These are phyloP conservation scores for Kwoniella sp. DNA, from an alignment of 768 basidiomycete species.

Conservation along the genomic window DNA sequence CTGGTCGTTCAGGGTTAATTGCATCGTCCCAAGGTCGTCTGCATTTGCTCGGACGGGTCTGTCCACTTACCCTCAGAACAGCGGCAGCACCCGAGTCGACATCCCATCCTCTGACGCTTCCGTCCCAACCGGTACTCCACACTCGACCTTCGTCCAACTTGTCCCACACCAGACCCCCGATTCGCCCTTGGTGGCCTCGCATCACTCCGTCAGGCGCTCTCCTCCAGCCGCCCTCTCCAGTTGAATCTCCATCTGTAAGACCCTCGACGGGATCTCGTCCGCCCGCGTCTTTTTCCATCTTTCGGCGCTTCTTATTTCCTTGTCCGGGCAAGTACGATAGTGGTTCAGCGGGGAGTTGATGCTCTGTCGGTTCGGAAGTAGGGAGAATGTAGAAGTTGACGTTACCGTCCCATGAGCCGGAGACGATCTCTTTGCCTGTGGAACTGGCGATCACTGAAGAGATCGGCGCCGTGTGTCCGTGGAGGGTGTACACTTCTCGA, in stretches of 20 bases:
- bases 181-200: slow-evolving; percentile 78
- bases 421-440: slow-evolving; percentile 69
- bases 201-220: slow-evolving; percentile 71
- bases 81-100: slow-evolving; percentile 65
- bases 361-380: slow-evolving; percentile 61
- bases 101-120: slow-evolving; percentile 87
- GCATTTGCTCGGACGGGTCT: neutral
- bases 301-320: slow-evolving; percentile 68
- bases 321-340: slow-evolving; percentile 48
- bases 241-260: slow-evolving; percentile 36
- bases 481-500: slow-evolving; percentile 67
- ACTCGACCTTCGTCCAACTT: slow-evolving; percentile 48
- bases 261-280: slow-evolving; percentile 57
- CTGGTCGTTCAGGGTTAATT: neutral
- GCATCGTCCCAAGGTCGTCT: neutral
- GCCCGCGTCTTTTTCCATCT: slow-evolving; percentile 61
- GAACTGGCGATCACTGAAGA: slow-evolving; percentile 68
- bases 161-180: slow-evolving; percentile 72
- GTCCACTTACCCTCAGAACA: slow-evolving; percentile 54
- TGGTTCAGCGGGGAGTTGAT: slow-evolving; percentile 66
- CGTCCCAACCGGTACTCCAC: slow-evolving; percentile 79
- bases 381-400: slow-evolving; percentile 67
- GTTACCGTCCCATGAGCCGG: slow-evolving; percentile 83
- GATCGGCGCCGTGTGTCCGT: slow-evolving; percentile 79
- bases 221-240: slow-evolving; percentile 52